Percentiles rank a stretch among this genome's conserved stretches.
Conservation (phyloP, 306 rosid genomes). For the Luffa acutangula region DNA sequence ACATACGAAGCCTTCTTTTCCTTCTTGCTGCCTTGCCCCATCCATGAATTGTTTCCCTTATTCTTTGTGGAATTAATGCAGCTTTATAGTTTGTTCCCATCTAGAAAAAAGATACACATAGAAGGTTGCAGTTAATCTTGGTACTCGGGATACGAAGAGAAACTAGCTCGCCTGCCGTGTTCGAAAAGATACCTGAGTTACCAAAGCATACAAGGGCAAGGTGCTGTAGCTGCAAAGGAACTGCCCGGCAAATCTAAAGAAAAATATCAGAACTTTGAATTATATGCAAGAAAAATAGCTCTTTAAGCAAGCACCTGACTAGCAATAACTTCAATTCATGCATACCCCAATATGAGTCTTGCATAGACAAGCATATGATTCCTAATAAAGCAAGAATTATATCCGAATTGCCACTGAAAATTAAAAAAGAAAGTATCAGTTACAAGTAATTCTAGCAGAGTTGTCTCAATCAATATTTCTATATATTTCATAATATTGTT, state of each 20-base stretch:
- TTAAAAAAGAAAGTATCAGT: conserved; percentile 15
- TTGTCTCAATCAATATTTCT: background rate
- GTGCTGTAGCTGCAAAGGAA: conserved; percentile 96
- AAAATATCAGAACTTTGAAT: conserved; percentile 1
- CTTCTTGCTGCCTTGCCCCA: conserved; percentile 82
- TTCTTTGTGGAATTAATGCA: conserved; percentile 69
- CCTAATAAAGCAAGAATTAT: conserved; percentile 70
- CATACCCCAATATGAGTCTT: conserved; percentile 89
- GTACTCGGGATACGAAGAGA: background rate
- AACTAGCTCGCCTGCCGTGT: background rate
- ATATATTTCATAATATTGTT: background rate
- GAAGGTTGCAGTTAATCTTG: background rate
- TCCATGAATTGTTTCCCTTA: conserved; percentile 86
- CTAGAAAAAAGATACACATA: conserved; percentile 22
- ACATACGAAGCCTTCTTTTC: conserved; percentile 62
- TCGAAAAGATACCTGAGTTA: conserved; percentile 60
- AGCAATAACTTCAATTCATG: background rate
- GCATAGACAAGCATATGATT: conserved; percentile 61
- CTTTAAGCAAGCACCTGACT: background rate
- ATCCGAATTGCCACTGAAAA: conserved; percentile 95
- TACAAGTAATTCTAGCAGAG: background rate
- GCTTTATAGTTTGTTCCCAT: conserved; percentile 98
- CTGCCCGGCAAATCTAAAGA: conserved; percentile 78
- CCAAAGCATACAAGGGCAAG: conserved; percentile 90
- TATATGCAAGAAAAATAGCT: background rate